These are phyloP conservation scores for Ulota crispa DNA, from an alignment of 225 moss, liverwort and hornwort genomes.

Conservation along the genomic window DNA sequence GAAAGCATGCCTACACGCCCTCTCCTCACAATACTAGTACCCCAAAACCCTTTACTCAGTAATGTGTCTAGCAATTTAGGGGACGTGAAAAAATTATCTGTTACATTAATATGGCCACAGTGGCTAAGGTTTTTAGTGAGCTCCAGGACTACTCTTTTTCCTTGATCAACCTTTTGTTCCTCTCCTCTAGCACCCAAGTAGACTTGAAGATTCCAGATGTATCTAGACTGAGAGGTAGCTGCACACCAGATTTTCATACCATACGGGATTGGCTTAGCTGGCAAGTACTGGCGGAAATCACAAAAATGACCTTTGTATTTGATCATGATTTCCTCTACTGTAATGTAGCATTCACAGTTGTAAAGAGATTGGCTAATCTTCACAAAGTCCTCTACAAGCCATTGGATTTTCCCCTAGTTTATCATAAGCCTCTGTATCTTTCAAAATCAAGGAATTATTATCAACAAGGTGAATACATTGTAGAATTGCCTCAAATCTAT, in stretches of 20 bases:
- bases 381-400: neutral
- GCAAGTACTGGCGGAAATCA: neutral
- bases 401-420: neutral
- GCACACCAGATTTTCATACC: neutral
- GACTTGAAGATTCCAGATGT: neutral
- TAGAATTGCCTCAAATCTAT: neutral
- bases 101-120: neutral
- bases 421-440: neutral
- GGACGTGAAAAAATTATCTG: neutral
- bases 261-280: neutral
- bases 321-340: neutral
- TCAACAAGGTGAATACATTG: neutral
- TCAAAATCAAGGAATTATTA: neutral
- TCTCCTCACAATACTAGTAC: neutral
- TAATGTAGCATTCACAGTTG: neutral
- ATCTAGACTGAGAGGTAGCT: neutral
- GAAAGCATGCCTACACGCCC: neutral
- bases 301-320: neutral
- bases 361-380: neutral
- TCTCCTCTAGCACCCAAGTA: neutral
- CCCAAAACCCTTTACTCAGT: neutral
- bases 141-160: neutral
- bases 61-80: neutral
- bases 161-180: neutral
- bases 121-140: neutral